Base-by-base conservation (phyloP, 1,284 basidiomycete genomes). In the Malassezia pachydermatis region DNA sequence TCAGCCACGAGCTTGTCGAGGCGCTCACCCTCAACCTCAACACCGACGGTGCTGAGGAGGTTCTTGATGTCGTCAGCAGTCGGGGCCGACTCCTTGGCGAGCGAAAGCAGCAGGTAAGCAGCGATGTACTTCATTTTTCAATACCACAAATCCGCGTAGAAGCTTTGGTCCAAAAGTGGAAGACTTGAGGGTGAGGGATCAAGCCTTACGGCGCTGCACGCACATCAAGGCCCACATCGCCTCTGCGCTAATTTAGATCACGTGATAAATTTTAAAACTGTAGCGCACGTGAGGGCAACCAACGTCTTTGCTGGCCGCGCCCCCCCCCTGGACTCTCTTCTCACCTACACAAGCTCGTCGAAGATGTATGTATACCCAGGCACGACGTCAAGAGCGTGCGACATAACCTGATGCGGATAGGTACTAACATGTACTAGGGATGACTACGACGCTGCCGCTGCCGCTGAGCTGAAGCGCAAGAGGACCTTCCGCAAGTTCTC, bases 401-500 rank as follows among this genome's bases (percentile, higher is more conserved):
- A 24, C 29, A 13, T 11, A 14, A 14, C 5, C n/a, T 16, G 14
- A 41, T 16, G 28, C 27, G 25, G 6, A 29, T 32, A 24, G 6
- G 49, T 34, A 34, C 42, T 44, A 39, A 48, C 41, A 43, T 28
- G 13, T 14, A 25, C 16, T 48, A 65, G 62, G 65, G 65, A 67
- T 63, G 65, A 70, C 53, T 73, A 74, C 67, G 70, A 70, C 59
- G 65, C 68, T 60, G 59, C 62, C 59, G 63, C 70, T 51, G 68
- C 66, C 54, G 67, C 68, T 44, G 67, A 71, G 67, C 64, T 70
- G 54, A 71, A 71, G 69, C 88, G 89, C 79, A 88, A 84, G 81
- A 80, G 92, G 74, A 89, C 88, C 58, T 98, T 98, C 85, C 86
- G 87, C 74, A 96, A 92, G 73, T 98, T 95, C 80, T 86, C 86